These are phyloP conservation scores for Nitzschia sp. DNA, from an alignment of 108 stramenopile species.

Conservation along the genomic window DNA sequence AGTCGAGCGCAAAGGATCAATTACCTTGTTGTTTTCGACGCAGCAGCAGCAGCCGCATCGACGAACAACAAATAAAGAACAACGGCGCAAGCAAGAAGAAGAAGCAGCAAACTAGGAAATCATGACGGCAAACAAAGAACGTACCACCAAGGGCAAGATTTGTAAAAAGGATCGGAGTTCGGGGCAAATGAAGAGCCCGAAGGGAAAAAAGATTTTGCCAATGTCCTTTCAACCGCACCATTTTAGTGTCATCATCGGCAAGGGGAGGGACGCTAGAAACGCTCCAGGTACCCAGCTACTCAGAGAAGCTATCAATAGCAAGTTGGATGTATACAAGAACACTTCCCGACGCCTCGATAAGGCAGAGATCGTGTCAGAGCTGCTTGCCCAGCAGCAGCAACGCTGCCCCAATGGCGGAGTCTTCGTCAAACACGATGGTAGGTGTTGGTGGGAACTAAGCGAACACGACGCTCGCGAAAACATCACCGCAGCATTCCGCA, in stretches of 20 bases:
- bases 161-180: no score
- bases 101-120: no score
- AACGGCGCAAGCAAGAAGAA: no score
- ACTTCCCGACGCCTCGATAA: neutral
- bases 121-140: no score
- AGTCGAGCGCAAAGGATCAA: no score
- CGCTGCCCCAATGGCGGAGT: conserved; percentile 22
- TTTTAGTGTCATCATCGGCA: conserved; percentile 15
- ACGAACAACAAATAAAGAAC: no score
- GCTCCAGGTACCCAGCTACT: conserved; percentile 5
- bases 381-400: neutral
- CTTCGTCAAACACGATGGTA: conserved; percentile 30
- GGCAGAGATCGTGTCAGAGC: conserved; percentile 10
- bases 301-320: neutral
- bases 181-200: no score
- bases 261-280: conserved; percentile 9
- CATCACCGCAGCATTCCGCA: conserved; percentile 19
- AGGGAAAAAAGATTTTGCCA: conserved; percentile 5
- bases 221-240: neutral
- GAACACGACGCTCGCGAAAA: conserved; percentile 28
- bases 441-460: conserved; percentile 26
- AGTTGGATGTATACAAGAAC: conserved; percentile 1
- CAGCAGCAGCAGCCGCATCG: no score
- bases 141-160: no score
- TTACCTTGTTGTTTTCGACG: no score